Evolutionary conservation across 208 protist genomes (phyloP), one percentile per base, ranked within the genome.

Genomic region (Crithidia fasciculata): DNA sequence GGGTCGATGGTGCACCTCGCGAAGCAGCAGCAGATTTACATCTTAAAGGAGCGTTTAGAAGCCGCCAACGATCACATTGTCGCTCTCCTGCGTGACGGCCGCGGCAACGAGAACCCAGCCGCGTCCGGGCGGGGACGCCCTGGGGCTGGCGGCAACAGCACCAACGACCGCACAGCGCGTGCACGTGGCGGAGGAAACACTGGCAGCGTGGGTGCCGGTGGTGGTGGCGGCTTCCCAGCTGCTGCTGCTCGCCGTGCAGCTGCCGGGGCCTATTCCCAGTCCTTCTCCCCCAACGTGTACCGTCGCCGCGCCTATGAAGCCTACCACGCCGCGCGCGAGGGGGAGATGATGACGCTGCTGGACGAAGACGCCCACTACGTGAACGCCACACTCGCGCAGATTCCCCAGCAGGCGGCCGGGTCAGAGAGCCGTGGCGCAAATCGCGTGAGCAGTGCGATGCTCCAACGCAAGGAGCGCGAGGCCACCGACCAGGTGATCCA

Each of bases 1-100:
- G 78, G 63, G 15, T 82, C 72, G 15, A 76, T 81, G 59, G 54
- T 86, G 28, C 84, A 88, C 63, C 79, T 92, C 15, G 78, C 71
- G 12, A 96, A 96, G 82, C 87, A 96, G 75, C 91, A 96, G 76
- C 91, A 96, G 62, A 91, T 96, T 19, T 89, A 84, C 71, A 82
- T 91, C 12, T 74, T 96, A 36, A 92, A 94, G 81, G 82, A 91
- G 76, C 88, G 91, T 8, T 77, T 96, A 8, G 72, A 89, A n/a
- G 62, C 72, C 49, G 87, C 85, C 4, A 90, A 90, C 65, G 87
- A 89, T 16, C 79, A 80, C 12, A 88, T 92, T 13, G 53, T 52
- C 3, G 62, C 69, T 12, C 60, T 89, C 8, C 67, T 85, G 60
- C 66, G 68, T 16, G 69, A 59, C 37, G 61, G 56, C 40, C 40